These are phyloP conservation scores for Nematodospora anomalae DNA, from an alignment of 1,139 yeast genomes.

Conservation along the genomic window DNA sequence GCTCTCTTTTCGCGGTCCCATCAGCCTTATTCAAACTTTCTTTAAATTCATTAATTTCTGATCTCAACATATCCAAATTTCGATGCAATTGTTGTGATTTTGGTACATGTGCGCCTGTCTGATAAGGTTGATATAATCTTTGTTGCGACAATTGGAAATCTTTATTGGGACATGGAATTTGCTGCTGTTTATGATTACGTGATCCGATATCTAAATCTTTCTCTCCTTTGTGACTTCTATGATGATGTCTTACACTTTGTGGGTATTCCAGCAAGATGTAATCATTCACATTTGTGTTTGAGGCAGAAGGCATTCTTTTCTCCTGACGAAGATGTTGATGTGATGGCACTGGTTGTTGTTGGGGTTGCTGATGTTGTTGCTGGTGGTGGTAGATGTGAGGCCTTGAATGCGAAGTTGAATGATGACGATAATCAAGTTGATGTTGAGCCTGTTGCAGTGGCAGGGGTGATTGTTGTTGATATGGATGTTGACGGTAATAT, in stretches of 20 bases:
- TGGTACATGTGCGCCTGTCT: slow-evolving; percentile 8
- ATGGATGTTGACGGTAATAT: slow-evolving; percentile 5
- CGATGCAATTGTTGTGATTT: slow-evolving; percentile 42
- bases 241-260: slow-evolving; percentile 14
- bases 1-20: slow-evolving; percentile 9
- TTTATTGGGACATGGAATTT: slow-evolving; percentile 1
- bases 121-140: slow-evolving; percentile 16
- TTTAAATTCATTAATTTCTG: slow-evolving; percentile 49
- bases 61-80: slow-evolving; percentile 42
- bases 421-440: slow-evolving; percentile 11
- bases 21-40: slow-evolving; percentile 40
- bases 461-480: slow-evolving; percentile 7
- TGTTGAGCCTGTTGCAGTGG: slow-evolving; percentile 9
- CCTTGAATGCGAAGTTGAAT: slow-evolving; percentile 9
- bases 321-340: slow-evolving; percentile 12
- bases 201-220: slow-evolving; percentile 3
- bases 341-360: slow-evolving; percentile 5
- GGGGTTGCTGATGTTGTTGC: slow-evolving; percentile 6
- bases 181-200: slow-evolving; percentile 6
- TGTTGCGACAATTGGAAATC: slow-evolving; percentile 1
- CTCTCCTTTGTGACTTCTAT: slow-evolving; percentile 15
- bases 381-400: slow-evolving; percentile 5
- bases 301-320: slow-evolving; percentile 14
- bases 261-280: slow-evolving; percentile 9
- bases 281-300: slow-evolving; percentile 14